phyloP scores from a whole-genome alignment of 2,329 filamentous ascomycete genomes.

The Phoma sp. region DNA sequence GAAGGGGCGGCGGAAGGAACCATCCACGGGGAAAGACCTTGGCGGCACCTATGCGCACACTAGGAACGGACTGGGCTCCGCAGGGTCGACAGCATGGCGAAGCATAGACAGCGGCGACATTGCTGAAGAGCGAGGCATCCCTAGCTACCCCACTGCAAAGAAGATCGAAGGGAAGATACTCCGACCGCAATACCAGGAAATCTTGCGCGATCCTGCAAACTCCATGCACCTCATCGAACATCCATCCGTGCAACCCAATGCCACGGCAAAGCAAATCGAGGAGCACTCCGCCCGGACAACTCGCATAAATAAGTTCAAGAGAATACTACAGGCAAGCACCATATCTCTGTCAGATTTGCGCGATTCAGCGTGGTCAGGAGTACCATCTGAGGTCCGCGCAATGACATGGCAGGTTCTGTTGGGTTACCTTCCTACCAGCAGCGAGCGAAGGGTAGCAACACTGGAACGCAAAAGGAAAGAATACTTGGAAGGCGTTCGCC shows the following conservation, averaged over 20 bases:
- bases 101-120: constrained; percentile 89
- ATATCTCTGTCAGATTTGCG: constrained; percentile 86
- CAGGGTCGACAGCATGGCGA: constrained; percentile 55
- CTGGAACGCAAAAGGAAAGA: constrained; percentile 95
- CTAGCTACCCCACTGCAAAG: constrained; percentile 85
- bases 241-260: constrained; percentile 74
- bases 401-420: constrained; percentile 99
- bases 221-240: constrained; percentile 94
- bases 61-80: constrained; percentile 25
- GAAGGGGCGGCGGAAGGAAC: constrained; percentile 62
- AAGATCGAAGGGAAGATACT: constrained; percentile 95
- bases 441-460: constrained; percentile 86
- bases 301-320: constrained; percentile 98
- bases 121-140: constrained; percentile 83
- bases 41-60: constrained; percentile 38
- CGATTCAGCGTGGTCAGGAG: constrained; percentile 88
- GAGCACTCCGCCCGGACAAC: constrained; percentile 86
- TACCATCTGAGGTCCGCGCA: constrained; percentile 92
- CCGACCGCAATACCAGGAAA: constrained; percentile 96
- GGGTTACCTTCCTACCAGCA: constrained; percentile 95
- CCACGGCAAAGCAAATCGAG: constrained; percentile 83
- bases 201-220: constrained; percentile 85
- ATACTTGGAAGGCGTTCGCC: constrained; percentile 87
- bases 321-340: constrained; percentile 88
- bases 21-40: constrained; percentile 55